Evolutionary conservation across 805 yeast species (phyloP).

Genomic region (Saccharomycopsis babjevae): DNA sequence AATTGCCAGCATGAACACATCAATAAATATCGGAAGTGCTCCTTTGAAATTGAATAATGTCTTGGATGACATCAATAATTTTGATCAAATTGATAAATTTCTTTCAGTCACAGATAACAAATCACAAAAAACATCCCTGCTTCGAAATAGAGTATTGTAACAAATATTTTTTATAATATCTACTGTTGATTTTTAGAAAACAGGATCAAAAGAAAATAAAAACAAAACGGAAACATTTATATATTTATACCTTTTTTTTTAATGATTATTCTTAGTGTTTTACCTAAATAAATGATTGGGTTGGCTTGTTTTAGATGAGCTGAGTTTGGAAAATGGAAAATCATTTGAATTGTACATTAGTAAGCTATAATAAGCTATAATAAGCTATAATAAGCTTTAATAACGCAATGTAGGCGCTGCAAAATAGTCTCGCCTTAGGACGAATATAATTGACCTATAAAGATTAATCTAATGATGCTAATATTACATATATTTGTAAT

Average conservation of each 20-base stretch:
- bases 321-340: too few relatives aligned
- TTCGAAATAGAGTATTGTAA: not conserved
- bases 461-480: not conserved
- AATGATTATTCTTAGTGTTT: not conserved
- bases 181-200: not conserved
- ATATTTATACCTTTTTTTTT: not conserved
- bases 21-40: not conserved
- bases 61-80: constrained; percentile 16
- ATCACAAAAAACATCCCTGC: not conserved
- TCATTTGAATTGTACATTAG: too few relatives aligned
- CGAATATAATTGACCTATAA: too few relatives aligned
- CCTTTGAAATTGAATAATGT: constrained; percentile 5
- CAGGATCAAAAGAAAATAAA: not conserved
- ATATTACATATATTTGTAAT: not conserved
- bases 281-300: not conserved
- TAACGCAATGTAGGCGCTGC: too few relatives aligned
- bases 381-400: too few relatives aligned
- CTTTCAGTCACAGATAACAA: not conserved
- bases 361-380: too few relatives aligned
- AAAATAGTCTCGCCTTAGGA: too few relatives aligned
- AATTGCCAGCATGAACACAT: constrained; percentile 10
- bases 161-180: not conserved
- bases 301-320: too few relatives aligned
- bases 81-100: constrained; percentile 17
- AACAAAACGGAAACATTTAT: not conserved